Base-by-base conservation (phyloP, 2,329 filamentous ascomycete genomes). In the Ramularia endophylla region DNA sequence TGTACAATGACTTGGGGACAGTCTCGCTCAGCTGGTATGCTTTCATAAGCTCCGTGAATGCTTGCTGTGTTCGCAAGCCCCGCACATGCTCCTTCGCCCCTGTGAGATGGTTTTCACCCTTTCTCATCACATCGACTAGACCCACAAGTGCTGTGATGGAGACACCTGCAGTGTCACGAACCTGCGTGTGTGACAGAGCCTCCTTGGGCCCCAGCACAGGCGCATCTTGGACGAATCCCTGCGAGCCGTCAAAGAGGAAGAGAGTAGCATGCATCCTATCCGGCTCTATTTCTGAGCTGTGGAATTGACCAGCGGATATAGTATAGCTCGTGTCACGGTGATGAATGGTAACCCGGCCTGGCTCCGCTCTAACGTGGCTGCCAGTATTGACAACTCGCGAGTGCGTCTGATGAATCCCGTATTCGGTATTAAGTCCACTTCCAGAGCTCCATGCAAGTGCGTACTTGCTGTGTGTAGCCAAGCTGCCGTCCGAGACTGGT, bases 231-330 rank as follows among this genome's bases (percentile, higher is more conserved):
- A 50, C 41, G 36, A 60, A 65, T 6, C 63, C 64, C 1, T 58
- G 57, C 8, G 29, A 34, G 1, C 61, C 54, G 41, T 67, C 64
- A 36, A 67, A 66, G 34, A 61, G 57, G 51, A 63, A 63, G 3
- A 67, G 27, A 1, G 63, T 65, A 1, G 65, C 63, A 31, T 65
- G 61, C 0, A 65, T 36, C 2, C 30, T 36, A 6, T 61, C 47
- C 0, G 59, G 54, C 2, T 47, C 40, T 2, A 66, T 61, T 1
- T 53, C 51, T 6, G 55, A 49, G 1, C 38, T 47, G 44, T 67
- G 65, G 32, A 54, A 64, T 4, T 38, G 43, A 1, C 47, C 59
- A 6, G 56, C 55, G 2, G 61, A 55, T 15, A 66, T 51, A 3
- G 47, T 45, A 40, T 66, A 66, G 13, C 19, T 44, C 28, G 40